A percentile compares a stretch with the other conserved stretches of the same genome.
These are phyloP conservation scores for Lanmaoa pseudosensibilis DNA, from an alignment of 768 basidiomycete genomes.

Conservation along the genomic window DNA sequence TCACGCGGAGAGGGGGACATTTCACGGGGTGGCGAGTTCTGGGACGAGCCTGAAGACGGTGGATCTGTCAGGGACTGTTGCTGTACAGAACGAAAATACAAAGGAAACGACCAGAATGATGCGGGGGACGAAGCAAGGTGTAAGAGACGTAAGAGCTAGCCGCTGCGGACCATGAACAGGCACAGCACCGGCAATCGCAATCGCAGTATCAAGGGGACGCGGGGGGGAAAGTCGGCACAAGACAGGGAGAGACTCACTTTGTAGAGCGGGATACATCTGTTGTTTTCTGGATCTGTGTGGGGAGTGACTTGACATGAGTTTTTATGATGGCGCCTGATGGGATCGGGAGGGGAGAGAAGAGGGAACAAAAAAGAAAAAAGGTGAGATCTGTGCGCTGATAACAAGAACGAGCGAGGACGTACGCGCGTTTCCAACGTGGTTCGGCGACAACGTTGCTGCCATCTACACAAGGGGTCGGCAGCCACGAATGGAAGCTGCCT, in stretches of 20 bases:
- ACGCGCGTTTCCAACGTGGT: conserved; percentile 72
- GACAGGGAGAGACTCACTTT: conserved; percentile 42
- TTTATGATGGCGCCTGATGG: conserved; percentile 8
- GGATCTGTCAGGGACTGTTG: conserved; percentile 3
- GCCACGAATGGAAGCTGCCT: conserved; percentile 54
- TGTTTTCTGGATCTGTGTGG: conserved; percentile 58
- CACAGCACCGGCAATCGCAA: neutral
- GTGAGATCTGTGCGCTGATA: conserved; percentile 36
- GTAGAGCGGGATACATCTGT: conserved; percentile 46
- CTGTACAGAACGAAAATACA: neutral
- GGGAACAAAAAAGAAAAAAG: conserved; percentile 34
- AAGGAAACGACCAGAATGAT: neutral
- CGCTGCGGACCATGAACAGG: neutral
- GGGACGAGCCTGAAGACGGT: conserved; percentile 18
- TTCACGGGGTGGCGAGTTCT: conserved; percentile 40
- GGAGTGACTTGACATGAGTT: conserved; percentile 57
- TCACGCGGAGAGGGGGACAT: conserved; percentile 45
- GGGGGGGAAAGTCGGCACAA: neutral
- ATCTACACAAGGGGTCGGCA: conserved; percentile 28
- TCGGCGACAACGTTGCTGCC: conserved; percentile 39
- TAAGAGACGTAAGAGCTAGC: neutral
- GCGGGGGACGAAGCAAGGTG: neutral
- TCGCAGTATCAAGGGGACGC: neutral
- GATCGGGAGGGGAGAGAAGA: neutral
- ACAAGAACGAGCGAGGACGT: conserved; percentile 23